Percentiles rank a stretch among this genome's conserved stretches.
These are phyloP conservation scores for Crithidia sp. DNA, from an alignment of 208 protist species.

Conservation along the genomic window DNA sequence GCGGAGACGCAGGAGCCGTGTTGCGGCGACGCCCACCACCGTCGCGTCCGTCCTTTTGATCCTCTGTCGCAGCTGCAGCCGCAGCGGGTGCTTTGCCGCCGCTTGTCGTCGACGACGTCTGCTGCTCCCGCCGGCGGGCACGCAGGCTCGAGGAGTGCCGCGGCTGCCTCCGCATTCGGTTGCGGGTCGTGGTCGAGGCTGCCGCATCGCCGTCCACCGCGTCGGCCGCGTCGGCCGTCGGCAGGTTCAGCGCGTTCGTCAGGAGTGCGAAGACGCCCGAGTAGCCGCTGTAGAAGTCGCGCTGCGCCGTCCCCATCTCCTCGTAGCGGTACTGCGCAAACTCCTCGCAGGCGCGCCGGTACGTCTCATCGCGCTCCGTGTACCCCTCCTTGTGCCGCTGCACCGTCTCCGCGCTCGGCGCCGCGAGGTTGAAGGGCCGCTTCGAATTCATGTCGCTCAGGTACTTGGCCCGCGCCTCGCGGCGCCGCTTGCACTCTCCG, in stretches of 20 bases:
- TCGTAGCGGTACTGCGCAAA: conserved; percentile 8
- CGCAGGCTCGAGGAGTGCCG: background rate
- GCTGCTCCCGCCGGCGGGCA: background rate
- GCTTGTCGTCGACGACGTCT: too few relatives aligned
- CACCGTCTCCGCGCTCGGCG: conserved; percentile 6
- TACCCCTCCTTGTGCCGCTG: conserved; percentile 19
- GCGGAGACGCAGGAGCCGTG: background rate
- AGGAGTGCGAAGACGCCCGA: conserved; percentile 14
- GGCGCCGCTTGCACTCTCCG: conserved; percentile 11
- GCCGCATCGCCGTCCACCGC: background rate
- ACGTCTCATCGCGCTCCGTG: conserved; percentile 5
- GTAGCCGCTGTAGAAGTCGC: conserved; percentile 13
- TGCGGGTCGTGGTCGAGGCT: background rate
- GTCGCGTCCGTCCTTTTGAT: too few relatives aligned
- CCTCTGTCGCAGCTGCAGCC: too few relatives aligned
- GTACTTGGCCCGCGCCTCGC: conserved; percentile 15
- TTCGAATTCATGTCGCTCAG: conserved; percentile 7
- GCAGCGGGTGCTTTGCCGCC: too few relatives aligned
- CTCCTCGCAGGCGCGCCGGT: conserved; percentile 9
- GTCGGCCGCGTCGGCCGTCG: background rate
- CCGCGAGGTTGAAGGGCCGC: conserved; percentile 7
- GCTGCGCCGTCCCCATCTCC: conserved; percentile 14
- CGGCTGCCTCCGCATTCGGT: conserved; percentile 5
- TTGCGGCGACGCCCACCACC: background rate
- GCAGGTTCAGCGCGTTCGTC: conserved; percentile 17